A percentile compares a stretch with the other conserved stretches of the same genome.
These are phyloP conservation scores for Fusarium globosum DNA, from an alignment of 2,329 filamentous ascomycete species.

Conservation along the genomic window DNA sequence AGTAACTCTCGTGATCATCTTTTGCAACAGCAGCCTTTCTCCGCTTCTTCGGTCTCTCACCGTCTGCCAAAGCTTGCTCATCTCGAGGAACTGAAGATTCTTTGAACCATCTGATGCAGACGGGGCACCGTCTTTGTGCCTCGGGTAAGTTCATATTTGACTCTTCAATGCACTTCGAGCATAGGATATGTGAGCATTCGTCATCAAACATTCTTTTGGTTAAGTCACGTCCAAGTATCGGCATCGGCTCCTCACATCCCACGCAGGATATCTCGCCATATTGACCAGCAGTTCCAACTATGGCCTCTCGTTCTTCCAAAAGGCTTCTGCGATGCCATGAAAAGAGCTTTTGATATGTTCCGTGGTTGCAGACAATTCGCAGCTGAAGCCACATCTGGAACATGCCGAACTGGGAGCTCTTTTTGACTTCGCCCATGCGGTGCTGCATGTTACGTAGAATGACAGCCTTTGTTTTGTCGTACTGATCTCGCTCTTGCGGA, in stretches of 20 bases:
- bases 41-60: background rate
- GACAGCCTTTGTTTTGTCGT: background rate
- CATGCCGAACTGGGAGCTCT: constrained; percentile 9
- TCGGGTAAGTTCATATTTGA: accelerated
- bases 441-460: constrained; percentile 2
- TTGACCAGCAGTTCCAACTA: background rate
- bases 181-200: background rate
- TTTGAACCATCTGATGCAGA: constrained; percentile 11
- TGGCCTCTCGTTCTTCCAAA: background rate
- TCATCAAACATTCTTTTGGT: background rate
- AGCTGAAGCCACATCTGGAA: constrained; percentile 14
- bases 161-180: constrained; percentile 2
- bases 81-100: accelerated
- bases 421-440: background rate
- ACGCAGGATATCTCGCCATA: constrained; percentile 4
- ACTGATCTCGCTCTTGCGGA: background rate
- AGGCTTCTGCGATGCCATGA: constrained; percentile 2
- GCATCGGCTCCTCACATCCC: background rate
- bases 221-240: background rate
- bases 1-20: background rate
- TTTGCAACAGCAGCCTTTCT: accelerated
- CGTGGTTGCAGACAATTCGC: constrained; percentile 7
- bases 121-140: accelerated
- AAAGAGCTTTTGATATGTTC: constrained; percentile 9
- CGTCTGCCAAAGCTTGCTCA: accelerated